Conservation (phyloP, 768 basidiomycete genomes). For the Kwoniella newhampshirensis region DNA sequence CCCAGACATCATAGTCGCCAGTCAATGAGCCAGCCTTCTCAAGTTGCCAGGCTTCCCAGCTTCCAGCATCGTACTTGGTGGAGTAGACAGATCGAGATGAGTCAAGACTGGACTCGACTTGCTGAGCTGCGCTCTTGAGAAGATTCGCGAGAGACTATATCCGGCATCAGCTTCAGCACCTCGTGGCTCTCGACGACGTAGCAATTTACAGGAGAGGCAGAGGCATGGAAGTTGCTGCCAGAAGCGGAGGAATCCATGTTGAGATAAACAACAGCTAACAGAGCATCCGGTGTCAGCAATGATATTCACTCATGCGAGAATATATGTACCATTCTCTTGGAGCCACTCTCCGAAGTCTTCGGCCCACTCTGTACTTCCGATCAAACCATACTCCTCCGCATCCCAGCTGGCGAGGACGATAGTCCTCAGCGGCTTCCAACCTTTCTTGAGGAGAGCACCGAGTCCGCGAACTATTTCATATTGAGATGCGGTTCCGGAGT, state of each 20-base stretch:
- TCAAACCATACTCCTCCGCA: conserved; percentile 61
- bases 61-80: conserved; percentile 64
- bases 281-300: neutral
- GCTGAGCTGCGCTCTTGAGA: conserved; percentile 65
- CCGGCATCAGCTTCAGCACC: conserved; percentile 9
- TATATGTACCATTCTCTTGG: conserved; percentile 63
- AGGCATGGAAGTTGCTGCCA: conserved; percentile 62
- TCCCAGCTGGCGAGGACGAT: conserved; percentile 75
- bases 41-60: conserved; percentile 53
- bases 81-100: conserved; percentile 73
- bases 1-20: conserved; percentile 28
- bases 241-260: conserved; percentile 73
- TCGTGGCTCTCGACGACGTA: neutral
- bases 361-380: conserved; percentile 86
- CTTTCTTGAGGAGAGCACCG: conserved; percentile 65
- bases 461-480: conserved; percentile 76
- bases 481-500: conserved; percentile 73
- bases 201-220: conserved; percentile 62
- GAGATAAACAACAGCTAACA: conserved; percentile 73
- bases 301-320: conserved; percentile 17
- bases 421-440: conserved; percentile 81
- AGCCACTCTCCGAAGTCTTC: conserved; percentile 89
- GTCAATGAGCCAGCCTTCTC: conserved; percentile 10
- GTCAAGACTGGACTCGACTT: conserved; percentile 71
- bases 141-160: conserved; percentile 70